Evolutionary conservation across 495 filamentous ascomycete species (phyloP).

Genomic region (Aspergillus coremiiformis): DNA sequence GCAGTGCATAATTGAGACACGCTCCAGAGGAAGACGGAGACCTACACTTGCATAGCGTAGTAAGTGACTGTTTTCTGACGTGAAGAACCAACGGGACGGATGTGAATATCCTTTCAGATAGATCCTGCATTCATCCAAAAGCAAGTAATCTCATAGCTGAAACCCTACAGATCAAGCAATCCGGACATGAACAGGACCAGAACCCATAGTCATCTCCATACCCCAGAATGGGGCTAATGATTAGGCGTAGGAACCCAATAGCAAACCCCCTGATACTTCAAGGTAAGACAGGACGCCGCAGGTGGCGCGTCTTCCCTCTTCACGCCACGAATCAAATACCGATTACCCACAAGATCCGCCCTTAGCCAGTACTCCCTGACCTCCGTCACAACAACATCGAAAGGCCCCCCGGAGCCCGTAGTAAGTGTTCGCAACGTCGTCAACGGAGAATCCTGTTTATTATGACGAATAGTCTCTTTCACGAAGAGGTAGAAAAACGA

Average conservation of each 20-base stretch:
- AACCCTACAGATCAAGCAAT: too few relatives aligned
- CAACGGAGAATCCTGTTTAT: background rate
- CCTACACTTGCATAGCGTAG: too few relatives aligned
- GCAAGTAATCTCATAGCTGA: too few relatives aligned
- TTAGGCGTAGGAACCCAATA: background rate
- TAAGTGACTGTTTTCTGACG: too few relatives aligned
- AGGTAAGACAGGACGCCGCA: background rate
- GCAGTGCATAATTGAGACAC: too few relatives aligned
- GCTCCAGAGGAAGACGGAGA: too few relatives aligned
- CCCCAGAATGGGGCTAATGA: too few relatives aligned
- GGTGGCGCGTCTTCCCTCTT: background rate
- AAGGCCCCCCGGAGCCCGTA: background rate
- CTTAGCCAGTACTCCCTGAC: background rate
- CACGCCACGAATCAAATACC: background rate
- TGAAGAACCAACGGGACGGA: too few relatives aligned
- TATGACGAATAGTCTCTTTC: background rate
- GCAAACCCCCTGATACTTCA: background rate
- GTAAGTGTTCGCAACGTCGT: background rate
- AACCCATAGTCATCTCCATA: too few relatives aligned
- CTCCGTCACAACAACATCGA: background rate
- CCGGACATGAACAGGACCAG: too few relatives aligned
- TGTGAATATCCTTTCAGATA: too few relatives aligned
- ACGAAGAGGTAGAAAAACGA: background rate
- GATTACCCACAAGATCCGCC: background rate
- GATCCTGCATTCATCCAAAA: too few relatives aligned